A percentile compares a stretch with the other conserved stretches of the same genome.
Evolutionary conservation across 176 grass and related monocot genomes (phyloP).

Genomic region (Cenchrus americanus): DNA sequence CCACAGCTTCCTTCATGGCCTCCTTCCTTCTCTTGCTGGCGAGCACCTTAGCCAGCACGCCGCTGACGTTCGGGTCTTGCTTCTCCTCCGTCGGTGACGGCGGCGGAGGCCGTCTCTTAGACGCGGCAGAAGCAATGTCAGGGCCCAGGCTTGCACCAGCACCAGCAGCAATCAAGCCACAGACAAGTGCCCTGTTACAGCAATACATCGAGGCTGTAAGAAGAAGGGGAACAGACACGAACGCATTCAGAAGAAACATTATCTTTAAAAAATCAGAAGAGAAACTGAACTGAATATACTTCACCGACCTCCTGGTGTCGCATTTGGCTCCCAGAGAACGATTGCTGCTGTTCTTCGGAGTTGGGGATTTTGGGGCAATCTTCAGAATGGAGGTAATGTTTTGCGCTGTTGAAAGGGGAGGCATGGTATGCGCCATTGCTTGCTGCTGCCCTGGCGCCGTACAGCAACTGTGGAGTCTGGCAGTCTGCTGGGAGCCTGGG

Average conservation of each 20-base stretch:
- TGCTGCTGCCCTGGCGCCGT: background rate
- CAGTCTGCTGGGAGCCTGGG: background rate
- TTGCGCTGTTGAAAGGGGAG: constrained; percentile 26
- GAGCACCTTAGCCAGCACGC: constrained; percentile 67
- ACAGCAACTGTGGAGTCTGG: background rate
- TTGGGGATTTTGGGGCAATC: background rate
- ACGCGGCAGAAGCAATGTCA: constrained; percentile 55
- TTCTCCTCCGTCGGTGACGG: constrained; percentile 39
- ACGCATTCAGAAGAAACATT: background rate
- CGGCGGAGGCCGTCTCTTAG: constrained; percentile 58
- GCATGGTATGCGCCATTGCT: constrained; percentile 55
- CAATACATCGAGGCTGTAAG: background rate
- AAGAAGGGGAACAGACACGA: background rate
- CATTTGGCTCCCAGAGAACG: background rate
- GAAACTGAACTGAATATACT: background rate
- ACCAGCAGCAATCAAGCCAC: constrained; percentile 47
- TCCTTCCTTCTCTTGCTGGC: constrained; percentile 90
- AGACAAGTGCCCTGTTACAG: constrained; percentile 45
- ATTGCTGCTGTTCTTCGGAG: constrained; percentile 8
- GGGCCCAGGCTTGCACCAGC: constrained; percentile 47
- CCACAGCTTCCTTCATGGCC: constrained; percentile 82
- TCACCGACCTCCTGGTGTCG: constrained; percentile 41
- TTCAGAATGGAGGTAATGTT: background rate
- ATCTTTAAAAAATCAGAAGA: background rate
- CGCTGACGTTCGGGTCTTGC: constrained; percentile 73